A percentile compares a stretch with the other conserved stretches of the same genome.
phyloP scores from a whole-genome alignment of 2,329 filamentous ascomycete genomes.

The Fusarium miscanthi region DNA sequence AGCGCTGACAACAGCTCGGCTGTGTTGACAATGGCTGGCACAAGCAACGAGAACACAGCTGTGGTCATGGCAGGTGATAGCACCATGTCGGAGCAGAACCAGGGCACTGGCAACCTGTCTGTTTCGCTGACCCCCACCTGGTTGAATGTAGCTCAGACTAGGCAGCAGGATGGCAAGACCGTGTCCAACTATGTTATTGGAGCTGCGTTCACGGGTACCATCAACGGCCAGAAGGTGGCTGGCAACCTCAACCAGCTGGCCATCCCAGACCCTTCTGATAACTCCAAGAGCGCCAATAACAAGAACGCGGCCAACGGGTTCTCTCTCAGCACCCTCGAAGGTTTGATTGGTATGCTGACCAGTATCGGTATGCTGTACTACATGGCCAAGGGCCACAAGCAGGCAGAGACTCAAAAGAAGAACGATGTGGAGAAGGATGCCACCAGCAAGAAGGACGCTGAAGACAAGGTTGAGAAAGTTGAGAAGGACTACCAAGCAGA shows the following conservation, averaged over 20 bases:
- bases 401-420: background rate
- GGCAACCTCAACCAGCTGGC: background rate
- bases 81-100: background rate
- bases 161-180: background rate
- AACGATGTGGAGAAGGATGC: background rate
- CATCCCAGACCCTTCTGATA: background rate
- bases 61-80: background rate
- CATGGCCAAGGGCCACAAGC: background rate
- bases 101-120: background rate
- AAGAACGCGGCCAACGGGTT: background rate
- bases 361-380: background rate
- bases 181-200: background rate
- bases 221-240: background rate
- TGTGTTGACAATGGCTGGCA: background rate
- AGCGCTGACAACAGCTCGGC: background rate
- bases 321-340: background rate
- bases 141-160: background rate
- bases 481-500: background rate
- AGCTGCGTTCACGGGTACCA: background rate
- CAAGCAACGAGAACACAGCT: background rate
- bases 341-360: background rate
- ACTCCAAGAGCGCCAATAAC: background rate
- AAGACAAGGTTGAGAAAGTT: background rate
- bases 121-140: fast-evolving
- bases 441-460: background rate